A percentile compares a stretch with the other conserved stretches of the same genome.
phyloP scores from a whole-genome alignment of 495 filamentous ascomycete species.

The Penicillium fimorum region DNA sequence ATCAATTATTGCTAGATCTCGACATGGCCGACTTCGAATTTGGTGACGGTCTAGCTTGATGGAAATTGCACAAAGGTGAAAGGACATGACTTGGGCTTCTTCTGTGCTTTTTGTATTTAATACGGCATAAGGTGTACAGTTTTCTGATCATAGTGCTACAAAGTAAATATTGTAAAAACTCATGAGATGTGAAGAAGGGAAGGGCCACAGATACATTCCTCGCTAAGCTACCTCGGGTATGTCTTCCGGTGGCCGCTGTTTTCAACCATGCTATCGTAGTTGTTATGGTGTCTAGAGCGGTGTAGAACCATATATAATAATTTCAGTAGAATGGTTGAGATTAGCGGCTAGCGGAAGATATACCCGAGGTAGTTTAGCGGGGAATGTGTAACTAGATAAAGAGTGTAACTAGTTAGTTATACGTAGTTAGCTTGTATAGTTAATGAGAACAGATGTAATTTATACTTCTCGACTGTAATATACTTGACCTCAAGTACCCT shows the following conservation, averaged over 20 bases:
- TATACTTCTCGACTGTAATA: too few species aligned
- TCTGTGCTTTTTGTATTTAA: neutral
- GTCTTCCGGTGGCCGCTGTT: neutral
- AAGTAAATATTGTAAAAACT: neutral
- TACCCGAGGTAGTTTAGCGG: neutral
- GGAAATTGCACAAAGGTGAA: neutral
- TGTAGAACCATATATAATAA: neutral
- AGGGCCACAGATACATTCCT: neutral
- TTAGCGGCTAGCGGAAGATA: neutral
- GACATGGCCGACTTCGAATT: slow-evolving; percentile 6
- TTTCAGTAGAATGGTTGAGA: accelerated
- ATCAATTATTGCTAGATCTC: slow-evolving; percentile 13
- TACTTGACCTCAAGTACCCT: too few species aligned
- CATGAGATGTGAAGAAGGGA: neutral
- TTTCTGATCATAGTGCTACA: neutral
- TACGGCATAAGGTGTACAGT: neutral
- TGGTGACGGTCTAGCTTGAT: neutral
- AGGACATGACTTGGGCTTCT: neutral
- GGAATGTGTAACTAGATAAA: too few species aligned
- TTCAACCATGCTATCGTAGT: accelerated
- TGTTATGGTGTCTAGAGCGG: neutral
- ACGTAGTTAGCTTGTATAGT: neutral
- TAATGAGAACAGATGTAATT: neutral
- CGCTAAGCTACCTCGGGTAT: neutral
- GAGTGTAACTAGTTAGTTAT: too few species aligned